phyloP scores from a whole-genome alignment of 23 red algal species.

The Gracilaria gracilis region DNA sequence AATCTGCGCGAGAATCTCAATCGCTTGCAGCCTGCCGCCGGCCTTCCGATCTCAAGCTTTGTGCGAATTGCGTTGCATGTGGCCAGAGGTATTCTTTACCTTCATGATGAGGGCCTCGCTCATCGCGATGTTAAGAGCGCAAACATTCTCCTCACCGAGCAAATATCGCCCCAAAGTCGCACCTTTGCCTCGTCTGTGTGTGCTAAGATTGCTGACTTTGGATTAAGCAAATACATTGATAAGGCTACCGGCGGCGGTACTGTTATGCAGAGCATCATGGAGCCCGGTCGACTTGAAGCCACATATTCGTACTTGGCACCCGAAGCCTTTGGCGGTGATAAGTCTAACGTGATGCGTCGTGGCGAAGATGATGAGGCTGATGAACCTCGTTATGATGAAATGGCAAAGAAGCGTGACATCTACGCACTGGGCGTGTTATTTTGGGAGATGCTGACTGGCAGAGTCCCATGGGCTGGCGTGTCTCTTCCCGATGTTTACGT shows the following conservation, averaged over 20 bases:
- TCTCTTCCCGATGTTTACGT: slow-evolving; percentile 72
- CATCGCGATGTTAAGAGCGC: slow-evolving; percentile 88
- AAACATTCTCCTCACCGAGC: slow-evolving; percentile 78
- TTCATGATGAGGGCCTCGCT: slow-evolving; percentile 70
- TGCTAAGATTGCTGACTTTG: slow-evolving; percentile 90
- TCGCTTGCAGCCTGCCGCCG: neutral
- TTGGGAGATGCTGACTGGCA: slow-evolving; percentile 79
- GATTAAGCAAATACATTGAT: slow-evolving; percentile 72
- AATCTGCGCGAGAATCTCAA: slow-evolving; percentile 75
- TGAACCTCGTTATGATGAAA: slow-evolving; percentile 73
- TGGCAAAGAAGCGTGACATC: slow-evolving; percentile 80
- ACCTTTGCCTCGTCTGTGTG: slow-evolving; percentile 23
- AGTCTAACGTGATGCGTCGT: slow-evolving; percentile 73
- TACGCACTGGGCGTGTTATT: slow-evolving; percentile 80
- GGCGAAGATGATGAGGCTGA: slow-evolving; percentile 45
- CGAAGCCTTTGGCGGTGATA: slow-evolving; percentile 86
- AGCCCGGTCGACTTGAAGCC: slow-evolving; percentile 71
- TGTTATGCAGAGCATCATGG: slow-evolving; percentile 74
- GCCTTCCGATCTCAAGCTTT: slow-evolving; percentile 49
- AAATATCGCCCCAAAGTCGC: neutral
- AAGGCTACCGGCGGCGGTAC: slow-evolving; percentile 73
- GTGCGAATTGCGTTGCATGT: slow-evolving; percentile 70
- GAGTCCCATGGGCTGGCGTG: slow-evolving; percentile 70
- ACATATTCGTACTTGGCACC: slow-evolving; percentile 97
- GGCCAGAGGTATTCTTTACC: slow-evolving; percentile 70